These are phyloP conservation scores for Eutrema yunnanense DNA, from an alignment of 345 rosid genomes.

Conservation along the genomic window DNA sequence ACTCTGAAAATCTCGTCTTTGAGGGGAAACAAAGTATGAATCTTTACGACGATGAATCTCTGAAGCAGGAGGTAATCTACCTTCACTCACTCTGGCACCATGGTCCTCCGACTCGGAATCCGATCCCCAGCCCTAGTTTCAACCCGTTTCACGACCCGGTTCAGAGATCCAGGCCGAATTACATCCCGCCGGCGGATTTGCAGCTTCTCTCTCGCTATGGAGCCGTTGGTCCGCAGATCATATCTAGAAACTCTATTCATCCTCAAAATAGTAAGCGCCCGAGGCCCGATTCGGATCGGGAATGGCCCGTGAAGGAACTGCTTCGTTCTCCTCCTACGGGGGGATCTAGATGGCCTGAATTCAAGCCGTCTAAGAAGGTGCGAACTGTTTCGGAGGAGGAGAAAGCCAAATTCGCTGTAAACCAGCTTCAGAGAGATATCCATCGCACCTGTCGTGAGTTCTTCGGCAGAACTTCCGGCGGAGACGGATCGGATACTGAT, in stretches of 20 bases:
- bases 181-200: conserved; percentile 28
- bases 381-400: conserved; percentile 26
- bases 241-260: not conserved
- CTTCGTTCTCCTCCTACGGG: not conserved
- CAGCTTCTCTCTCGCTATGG: conserved; percentile 30
- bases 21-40: conserved; percentile 27
- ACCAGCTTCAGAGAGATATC: conserved; percentile 36
- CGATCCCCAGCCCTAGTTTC: conserved; percentile 30
- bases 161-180: conserved; percentile 18
- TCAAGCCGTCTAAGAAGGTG: conserved; percentile 14
- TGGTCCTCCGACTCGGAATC: conserved; percentile 54
- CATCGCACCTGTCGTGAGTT: conserved; percentile 40
- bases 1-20: not conserved
- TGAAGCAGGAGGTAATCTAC: conserved; percentile 58
- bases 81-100: conserved; percentile 74
- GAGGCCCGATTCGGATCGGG: conserved; percentile 24
- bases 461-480: conserved; percentile 5
- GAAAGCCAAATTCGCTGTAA: conserved; percentile 25
- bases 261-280: conserved; percentile 15
- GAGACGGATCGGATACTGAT: conserved; percentile 16
- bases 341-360: conserved; percentile 38
- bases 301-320: conserved; percentile 35
- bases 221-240: not conserved
- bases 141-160: conserved; percentile 19
- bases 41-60: conserved; percentile 41